Percentiles rank a stretch among this genome's conserved stretches.
These are phyloP conservation scores for Basidioascus undulatus DNA, from an alignment of 768 basidiomycete species.

Conservation along the genomic window DNA sequence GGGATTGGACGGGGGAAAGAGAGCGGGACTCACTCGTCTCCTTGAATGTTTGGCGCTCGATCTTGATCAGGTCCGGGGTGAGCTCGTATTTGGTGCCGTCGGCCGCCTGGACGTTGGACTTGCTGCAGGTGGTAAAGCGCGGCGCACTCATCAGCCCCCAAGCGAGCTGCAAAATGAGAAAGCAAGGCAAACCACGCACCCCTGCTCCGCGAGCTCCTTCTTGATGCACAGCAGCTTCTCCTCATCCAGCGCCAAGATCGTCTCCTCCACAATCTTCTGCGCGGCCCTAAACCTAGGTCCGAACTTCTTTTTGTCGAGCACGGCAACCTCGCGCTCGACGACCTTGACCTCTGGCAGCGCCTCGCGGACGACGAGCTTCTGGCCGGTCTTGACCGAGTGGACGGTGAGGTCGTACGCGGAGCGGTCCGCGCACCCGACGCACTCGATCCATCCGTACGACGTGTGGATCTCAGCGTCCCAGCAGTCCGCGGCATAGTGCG, in stretches of 20 bases:
- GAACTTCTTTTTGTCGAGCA: slow-evolving; percentile 52
- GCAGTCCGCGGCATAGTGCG: slow-evolving; percentile 94
- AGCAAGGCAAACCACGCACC: slow-evolving; percentile 25
- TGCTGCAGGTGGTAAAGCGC: no score
- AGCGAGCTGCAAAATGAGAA: neutral
- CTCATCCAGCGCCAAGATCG: slow-evolving; percentile 43
- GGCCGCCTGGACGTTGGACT: slow-evolving; percentile 30
- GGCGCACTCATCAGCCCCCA: no score
- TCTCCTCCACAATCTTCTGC: slow-evolving; percentile 36
- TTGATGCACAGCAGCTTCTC: slow-evolving; percentile 38
- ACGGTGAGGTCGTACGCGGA: slow-evolving; percentile 89
- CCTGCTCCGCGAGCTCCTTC: slow-evolving; percentile 38
- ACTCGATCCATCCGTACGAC: slow-evolving; percentile 87
- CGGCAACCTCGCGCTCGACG: slow-evolving; percentile 49
- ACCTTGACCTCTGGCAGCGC: slow-evolving; percentile 64
- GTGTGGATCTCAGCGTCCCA: slow-evolving; percentile 98
- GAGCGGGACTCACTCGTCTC: slow-evolving; percentile 33
- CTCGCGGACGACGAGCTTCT: slow-evolving; percentile 62
- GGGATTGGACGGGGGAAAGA: neutral
- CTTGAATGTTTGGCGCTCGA: slow-evolving; percentile 65
- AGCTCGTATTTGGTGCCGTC: slow-evolving; percentile 46
- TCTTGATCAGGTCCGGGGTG: slow-evolving; percentile 44
- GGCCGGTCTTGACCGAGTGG: slow-evolving; percentile 61
- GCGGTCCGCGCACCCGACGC: slow-evolving; percentile 94
- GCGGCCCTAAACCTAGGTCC: slow-evolving; percentile 78